These are phyloP conservation scores for Diaporthe amygdali DNA, from an alignment of 2,329 filamentous ascomycete species.

Conservation along the genomic window DNA sequence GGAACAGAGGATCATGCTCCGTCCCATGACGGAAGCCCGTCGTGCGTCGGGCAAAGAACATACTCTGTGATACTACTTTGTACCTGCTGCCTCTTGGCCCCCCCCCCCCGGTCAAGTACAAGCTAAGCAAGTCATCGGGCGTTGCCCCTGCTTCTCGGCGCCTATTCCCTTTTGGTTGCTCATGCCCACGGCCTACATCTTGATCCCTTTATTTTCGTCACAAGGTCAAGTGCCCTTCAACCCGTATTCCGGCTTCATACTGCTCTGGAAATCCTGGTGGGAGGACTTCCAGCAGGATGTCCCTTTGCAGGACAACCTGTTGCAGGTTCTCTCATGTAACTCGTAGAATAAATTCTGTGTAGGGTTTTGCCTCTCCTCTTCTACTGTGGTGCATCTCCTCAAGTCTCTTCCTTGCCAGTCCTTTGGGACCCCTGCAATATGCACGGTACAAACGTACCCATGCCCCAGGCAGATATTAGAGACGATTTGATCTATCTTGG, in stretches of 20 bases:
- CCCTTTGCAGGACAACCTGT: background rate
- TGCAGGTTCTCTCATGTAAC: no score
- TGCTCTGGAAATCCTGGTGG: no score
- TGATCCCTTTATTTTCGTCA: background rate
- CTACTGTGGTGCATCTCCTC: background rate
- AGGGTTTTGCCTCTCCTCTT: background rate
- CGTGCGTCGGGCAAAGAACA: no score
- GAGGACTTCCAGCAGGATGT: background rate
- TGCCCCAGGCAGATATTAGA: slow-evolving; percentile 3
- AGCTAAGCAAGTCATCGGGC: no score
- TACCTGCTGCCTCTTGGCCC: no score
- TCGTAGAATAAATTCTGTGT: background rate
- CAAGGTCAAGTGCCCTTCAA: background rate
- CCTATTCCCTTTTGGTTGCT: background rate
- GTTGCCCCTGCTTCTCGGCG: background rate
- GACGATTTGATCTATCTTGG: slow-evolving; percentile 13
- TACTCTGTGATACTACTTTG: no score
- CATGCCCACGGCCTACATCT: background rate
- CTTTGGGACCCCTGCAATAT: background rate
- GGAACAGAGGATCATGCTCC: background rate
- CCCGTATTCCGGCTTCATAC: background rate
- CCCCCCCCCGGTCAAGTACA: no score
- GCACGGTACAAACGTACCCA: background rate
- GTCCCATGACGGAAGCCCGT: background rate
- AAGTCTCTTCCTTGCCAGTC: background rate